Conservation (phyloP, 139 green algal genomes). For the Tetradesmus lagerheimii region DNA sequence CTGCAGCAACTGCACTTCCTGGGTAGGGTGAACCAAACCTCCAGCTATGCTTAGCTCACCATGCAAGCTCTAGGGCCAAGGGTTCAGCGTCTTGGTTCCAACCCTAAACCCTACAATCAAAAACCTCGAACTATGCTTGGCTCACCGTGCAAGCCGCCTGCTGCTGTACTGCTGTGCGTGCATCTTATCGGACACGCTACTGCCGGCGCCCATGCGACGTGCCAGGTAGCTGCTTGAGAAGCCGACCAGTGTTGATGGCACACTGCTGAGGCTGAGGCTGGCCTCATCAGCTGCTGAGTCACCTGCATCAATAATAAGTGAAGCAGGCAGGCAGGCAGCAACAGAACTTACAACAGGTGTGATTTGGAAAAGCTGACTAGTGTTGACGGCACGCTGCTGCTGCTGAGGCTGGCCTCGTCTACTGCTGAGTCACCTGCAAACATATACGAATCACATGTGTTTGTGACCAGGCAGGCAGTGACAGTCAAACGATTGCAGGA, state of each 20-base stretch:
- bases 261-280: neutral
- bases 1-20: neutral
- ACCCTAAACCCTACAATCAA: neutral
- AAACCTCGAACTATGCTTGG: too few species aligned
- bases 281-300: neutral
- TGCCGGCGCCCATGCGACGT: neutral
- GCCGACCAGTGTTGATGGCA: neutral
- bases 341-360: too few species aligned
- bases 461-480: too few species aligned
- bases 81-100: neutral
- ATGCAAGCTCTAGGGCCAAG: too few species aligned
- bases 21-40: too few species aligned
- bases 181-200: neutral
- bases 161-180: neutral
- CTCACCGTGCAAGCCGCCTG: neutral
- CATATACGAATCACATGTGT: too few species aligned
- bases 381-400: conserved; percentile 8
- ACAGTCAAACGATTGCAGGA: too few species aligned
- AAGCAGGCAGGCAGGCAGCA: too few species aligned
- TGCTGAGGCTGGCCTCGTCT: neutral
- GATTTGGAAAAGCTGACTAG: neutral
- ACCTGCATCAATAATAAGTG: too few species aligned
- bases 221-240: conserved; percentile 13
- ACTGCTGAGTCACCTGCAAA: neutral
- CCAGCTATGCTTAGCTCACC: too few species aligned